Evolutionary conservation across 371 early-diverging fungal genomes (phyloP).

Genomic region (Mucor mucedo): DNA sequence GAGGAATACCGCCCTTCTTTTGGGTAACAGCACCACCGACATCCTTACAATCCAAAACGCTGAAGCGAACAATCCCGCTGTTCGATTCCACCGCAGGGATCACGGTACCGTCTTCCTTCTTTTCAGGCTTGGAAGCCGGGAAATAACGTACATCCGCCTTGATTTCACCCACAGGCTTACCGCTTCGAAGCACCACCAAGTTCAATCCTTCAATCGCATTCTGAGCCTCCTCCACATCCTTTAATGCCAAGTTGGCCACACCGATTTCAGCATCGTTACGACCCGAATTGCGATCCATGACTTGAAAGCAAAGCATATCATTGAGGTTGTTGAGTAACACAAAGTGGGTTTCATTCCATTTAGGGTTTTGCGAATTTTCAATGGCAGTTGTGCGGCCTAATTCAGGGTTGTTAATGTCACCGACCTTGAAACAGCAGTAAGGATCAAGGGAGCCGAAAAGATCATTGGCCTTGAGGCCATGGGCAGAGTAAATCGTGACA

Average conservation of each 20-base stretch:
- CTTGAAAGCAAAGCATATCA: conserved; percentile 25
- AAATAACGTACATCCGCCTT: conserved; percentile 39
- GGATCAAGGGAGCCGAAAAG: conserved; percentile 84
- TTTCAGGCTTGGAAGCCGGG: conserved; percentile 36
- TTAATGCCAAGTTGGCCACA: conserved; percentile 57
- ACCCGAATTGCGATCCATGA: conserved; percentile 38
- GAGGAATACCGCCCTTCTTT: conserved; percentile 31
- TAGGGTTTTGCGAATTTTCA: conserved; percentile 52
- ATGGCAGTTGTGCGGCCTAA: conserved; percentile 59
- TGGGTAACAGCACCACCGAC: conserved; percentile 25
- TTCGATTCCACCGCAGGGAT: conserved; percentile 34
- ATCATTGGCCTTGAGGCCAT: conserved; percentile 79
- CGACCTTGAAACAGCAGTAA: conserved; percentile 68
- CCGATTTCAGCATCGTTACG: conserved; percentile 37
- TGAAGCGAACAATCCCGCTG: conserved; percentile 48
- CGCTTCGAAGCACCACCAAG: conserved; percentile 28
- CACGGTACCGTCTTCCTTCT: conserved; percentile 37
- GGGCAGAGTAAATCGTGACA: conserved; percentile 74
- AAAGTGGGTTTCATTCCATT: conserved; percentile 45
- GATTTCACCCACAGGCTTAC: conserved; percentile 41
- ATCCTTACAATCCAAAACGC: conserved; percentile 46
- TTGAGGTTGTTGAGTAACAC: conserved; percentile 36
- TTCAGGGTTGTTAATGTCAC: conserved; percentile 60
- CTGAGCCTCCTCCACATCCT: conserved; percentile 50
- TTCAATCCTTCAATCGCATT: conserved; percentile 35